Evolutionary conservation across 805 yeast species (phyloP).

Genomic region (Kodamaea lidongshanica): DNA sequence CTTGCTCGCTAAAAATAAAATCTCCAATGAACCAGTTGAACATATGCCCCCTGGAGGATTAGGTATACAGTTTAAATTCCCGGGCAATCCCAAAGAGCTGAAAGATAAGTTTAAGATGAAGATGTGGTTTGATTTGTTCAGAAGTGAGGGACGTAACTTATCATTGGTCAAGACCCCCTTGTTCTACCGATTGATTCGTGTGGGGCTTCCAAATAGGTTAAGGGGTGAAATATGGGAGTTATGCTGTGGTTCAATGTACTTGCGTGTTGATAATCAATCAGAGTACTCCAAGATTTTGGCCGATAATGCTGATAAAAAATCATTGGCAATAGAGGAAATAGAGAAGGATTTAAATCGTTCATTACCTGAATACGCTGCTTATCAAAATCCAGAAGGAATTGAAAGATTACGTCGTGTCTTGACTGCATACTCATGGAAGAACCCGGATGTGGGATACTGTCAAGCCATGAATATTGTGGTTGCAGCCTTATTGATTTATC

Average conservation of each 20-base stretch:
- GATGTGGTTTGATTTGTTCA: slow-evolving; percentile 88
- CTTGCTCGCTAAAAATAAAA: slow-evolving; percentile 54
- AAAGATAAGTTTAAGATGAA: slow-evolving; percentile 83
- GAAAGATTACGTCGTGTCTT: slow-evolving; percentile 77
- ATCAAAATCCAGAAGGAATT: slow-evolving; percentile 82
- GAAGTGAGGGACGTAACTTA: slow-evolving; percentile 77
- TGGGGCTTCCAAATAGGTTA: slow-evolving; percentile 89
- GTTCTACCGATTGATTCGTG: slow-evolving; percentile 77
- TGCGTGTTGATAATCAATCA: slow-evolving; percentile 55
- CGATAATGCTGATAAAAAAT: slow-evolving; percentile 55
- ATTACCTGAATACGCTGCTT: slow-evolving; percentile 92
- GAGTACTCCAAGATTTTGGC: slow-evolving; percentile 55
- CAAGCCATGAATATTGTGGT: slow-evolving; percentile 97
- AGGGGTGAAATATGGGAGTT: slow-evolving; percentile 97
- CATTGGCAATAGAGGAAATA: slow-evolving; percentile 91
- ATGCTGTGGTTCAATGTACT: slow-evolving; percentile 77
- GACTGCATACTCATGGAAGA: slow-evolving; percentile 93
- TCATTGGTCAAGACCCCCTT: slow-evolving; percentile 67
- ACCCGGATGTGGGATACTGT: slow-evolving; percentile 95
- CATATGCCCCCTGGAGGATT: slow-evolving; percentile 75
- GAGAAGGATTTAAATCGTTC: slow-evolving; percentile 94
- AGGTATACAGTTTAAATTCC: slow-evolving; percentile 78
- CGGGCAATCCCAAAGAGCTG: slow-evolving; percentile 75
- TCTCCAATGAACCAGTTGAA: slow-evolving; percentile 36
- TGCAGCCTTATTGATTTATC: slow-evolving; percentile 71